phyloP scores from a whole-genome alignment of 1,139 yeast genomes.

The Pneumocystis jirovecii region DNA sequence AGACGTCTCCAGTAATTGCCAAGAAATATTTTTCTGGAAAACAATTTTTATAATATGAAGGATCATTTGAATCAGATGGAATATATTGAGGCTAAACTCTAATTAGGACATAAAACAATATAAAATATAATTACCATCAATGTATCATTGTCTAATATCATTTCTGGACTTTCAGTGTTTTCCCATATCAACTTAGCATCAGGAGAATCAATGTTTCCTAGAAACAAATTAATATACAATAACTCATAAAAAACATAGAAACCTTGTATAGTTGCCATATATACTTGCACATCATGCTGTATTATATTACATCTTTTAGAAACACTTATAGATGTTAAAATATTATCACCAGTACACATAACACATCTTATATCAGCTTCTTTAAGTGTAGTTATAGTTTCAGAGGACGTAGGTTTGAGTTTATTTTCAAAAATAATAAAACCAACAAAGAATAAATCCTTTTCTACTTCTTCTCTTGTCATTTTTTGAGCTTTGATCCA shows the following conservation, averaged over 20 bases:
- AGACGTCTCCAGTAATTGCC: slow-evolving; percentile 87
- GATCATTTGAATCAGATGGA: not conserved
- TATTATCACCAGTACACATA: slow-evolving; percentile 97
- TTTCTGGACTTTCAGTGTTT: slow-evolving; percentile 24
- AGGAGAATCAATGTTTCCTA: slow-evolving; percentile 3
- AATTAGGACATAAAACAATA: slow-evolving; percentile 1
- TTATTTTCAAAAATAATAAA: slow-evolving; percentile 87
- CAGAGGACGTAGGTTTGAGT: slow-evolving; percentile 51
- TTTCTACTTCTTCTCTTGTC: slow-evolving; percentile 52
- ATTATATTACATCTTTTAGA: slow-evolving; percentile 70
- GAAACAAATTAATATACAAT: not conserved
- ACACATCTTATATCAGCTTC: slow-evolving; percentile 64
- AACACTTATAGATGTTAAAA: slow-evolving; percentile 86
- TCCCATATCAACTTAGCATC: slow-evolving; percentile 23
- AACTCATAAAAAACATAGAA: slow-evolving; percentile 3
- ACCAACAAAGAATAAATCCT: slow-evolving; percentile 58
- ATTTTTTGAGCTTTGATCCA: slow-evolving; percentile 29
- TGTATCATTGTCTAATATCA: slow-evolving; percentile 44
- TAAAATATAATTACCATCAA: slow-evolving; percentile 24
- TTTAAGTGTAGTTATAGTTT: slow-evolving; percentile 43
- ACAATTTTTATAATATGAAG: not conserved
- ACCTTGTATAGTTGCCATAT: slow-evolving; percentile 47
- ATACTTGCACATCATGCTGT: slow-evolving; percentile 35
- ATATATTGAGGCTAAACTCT: not conserved
- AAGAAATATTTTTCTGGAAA: slow-evolving; percentile 36